Evolutionary conservation across 768 basidiomycete species (phyloP), one percentile per base, ranked within the genome.

Genomic region (Kwoniella sp.): DNA sequence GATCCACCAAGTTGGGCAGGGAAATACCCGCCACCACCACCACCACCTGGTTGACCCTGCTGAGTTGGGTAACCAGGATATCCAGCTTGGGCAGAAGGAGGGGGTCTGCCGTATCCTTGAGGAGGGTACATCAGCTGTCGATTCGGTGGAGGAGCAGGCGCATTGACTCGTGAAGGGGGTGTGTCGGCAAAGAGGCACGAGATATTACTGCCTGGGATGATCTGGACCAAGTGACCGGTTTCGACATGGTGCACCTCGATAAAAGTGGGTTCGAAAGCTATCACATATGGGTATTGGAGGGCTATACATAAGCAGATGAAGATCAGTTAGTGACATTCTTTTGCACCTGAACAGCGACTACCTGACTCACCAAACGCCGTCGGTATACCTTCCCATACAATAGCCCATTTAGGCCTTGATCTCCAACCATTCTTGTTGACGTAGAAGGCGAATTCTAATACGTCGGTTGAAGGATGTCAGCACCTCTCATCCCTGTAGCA

Each of bases 231-330:
- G 37, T 86, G 82, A 12, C 96, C 93, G 1, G 89, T 92, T 75
- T 95, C 92, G 60, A 99, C 92, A 76, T 98, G 90, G 29, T 93
- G 88, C 53, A 99, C 89, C 81, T 99, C 96, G 72, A 98, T 89
- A 77, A 99, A 99, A 0, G 89, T 89, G 5, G 93, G 89, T 77
- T 98, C 96, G 76, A 99, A 94, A 0, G 95, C 96, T 54, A 99
- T 83, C 26, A 98, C 91, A 79, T 92, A 99, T 1, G 96, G 95
- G 81, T 93, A 94, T 75, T 93, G 91, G 13, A 98, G 85, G 1
- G 95, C 95, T 97, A 74, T 19, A 63, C 40, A 66, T 52, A 15
- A 40, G 24, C 53, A 27, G 30, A 24, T 2, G 10, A 33, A 22
- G 25, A 19, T 58, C 26, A 56, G 56, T 46, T 33, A n/a, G n/a